A percentile compares a stretch with the other conserved stretches of the same genome.
These are phyloP conservation scores for Pseudozyma sp. DNA, from an alignment of 1,284 basidiomycete species.

Conservation along the genomic window DNA sequence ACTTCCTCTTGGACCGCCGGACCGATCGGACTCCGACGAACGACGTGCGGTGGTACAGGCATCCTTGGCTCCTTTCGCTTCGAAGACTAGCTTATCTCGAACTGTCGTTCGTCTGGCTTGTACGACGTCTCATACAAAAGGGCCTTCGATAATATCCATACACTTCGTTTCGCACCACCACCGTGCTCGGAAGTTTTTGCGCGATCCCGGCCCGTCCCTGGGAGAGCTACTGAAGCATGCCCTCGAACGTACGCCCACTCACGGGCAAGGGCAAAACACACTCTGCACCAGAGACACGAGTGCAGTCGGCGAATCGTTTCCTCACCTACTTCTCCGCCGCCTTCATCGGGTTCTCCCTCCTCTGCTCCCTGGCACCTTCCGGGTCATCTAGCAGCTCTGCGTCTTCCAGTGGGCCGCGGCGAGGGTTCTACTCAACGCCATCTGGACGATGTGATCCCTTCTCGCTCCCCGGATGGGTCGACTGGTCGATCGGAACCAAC, in stretches of 20 bases:
- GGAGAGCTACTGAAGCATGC: slow-evolving; percentile 18
- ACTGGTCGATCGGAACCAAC: slow-evolving; percentile 44
- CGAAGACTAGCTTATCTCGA: too few species aligned
- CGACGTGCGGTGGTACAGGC: too few species aligned
- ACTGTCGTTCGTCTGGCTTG: too few species aligned
- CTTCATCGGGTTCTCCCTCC: slow-evolving; percentile 28
- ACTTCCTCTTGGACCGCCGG: too few species aligned
- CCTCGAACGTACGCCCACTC: slow-evolving; percentile 44
- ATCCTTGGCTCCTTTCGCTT: too few species aligned
- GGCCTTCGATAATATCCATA: too few species aligned
- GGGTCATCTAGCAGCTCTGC: not conserved
- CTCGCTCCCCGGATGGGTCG: slow-evolving; percentile 52
- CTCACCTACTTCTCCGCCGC: slow-evolving; percentile 38
- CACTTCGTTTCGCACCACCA: too few species aligned
- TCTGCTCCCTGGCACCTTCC: slow-evolving; percentile 37
- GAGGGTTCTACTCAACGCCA: slow-evolving; percentile 11
- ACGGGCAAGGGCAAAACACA: slow-evolving; percentile 37
- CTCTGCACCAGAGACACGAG: slow-evolving; percentile 11
- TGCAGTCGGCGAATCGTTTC: slow-evolving; percentile 15
- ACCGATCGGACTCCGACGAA: too few species aligned
- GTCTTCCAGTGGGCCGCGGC: slow-evolving; percentile 9
- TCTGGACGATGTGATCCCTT: slow-evolving; percentile 51
- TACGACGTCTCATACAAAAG: too few species aligned
- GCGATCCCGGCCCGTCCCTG: too few species aligned
- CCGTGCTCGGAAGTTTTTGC: too few species aligned